A percentile compares a stretch with the other conserved stretches of the same genome.
These are phyloP conservation scores for Pseudogymnoascus sp. DNA, from an alignment of 2,329 filamentous ascomycete species.

Conservation along the genomic window DNA sequence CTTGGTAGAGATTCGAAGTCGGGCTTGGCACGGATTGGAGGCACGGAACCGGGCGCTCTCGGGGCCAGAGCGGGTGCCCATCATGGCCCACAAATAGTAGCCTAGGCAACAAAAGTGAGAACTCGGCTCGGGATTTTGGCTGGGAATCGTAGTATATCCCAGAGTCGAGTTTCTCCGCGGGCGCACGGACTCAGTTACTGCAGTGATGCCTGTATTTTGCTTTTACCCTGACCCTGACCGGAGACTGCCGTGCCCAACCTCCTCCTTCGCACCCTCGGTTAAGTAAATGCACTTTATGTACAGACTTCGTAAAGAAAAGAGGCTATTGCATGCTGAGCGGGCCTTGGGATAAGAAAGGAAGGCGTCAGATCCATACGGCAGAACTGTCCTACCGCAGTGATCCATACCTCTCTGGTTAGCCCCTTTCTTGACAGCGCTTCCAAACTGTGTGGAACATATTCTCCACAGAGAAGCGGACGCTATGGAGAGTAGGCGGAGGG, in stretches of 20 bases:
- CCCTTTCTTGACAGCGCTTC: too few relatives aligned
- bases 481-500: neutral
- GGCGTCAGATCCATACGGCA: neutral
- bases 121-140: neutral
- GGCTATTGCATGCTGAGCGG: neutral
- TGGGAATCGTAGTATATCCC: neutral
- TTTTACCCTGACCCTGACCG: neutral
- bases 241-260: neutral
- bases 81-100: too few relatives aligned
- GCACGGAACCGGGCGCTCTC: too few relatives aligned
- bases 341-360: neutral
- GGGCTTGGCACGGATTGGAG: too few relatives aligned
- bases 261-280: neutral
- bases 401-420: neutral
- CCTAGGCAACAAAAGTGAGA: neutral
- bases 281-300: neutral
- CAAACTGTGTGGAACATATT: too few relatives aligned
- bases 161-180: neutral
- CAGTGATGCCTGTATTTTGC: neutral
- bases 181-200: neutral
- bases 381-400: neutral
- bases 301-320: neutral
- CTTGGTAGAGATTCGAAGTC: too few relatives aligned
- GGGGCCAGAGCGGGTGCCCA: too few relatives aligned
- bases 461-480: neutral